Evolutionary conservation across 768 basidiomycete species (phyloP), one percentile per base, ranked within the genome.

Genomic region (Botryobasidium botryosum): DNA sequence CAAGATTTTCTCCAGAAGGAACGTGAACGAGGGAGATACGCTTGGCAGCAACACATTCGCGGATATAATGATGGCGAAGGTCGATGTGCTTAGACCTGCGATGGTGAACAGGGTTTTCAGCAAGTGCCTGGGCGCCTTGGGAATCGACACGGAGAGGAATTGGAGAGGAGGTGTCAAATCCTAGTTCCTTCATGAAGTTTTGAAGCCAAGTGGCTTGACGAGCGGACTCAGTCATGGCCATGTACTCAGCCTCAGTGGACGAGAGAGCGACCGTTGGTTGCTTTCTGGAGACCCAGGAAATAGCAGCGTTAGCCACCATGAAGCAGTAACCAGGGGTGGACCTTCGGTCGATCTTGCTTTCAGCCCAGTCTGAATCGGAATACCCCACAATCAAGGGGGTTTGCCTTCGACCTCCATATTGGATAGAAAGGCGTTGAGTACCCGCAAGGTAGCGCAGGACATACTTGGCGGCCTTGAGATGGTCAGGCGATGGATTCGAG

Each of bases 211-310:
- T 35, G 1, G 48, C 49, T 41, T 59, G 52, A 28, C 49, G 33
- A 0, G 48, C 44, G 5, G 54, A 54, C 21, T 53, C 47, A 1
- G 51, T 18, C 10, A 44, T 46, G 3, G 53, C 55, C 20, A 61
- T 50, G 41, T 54, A 57, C 51, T 61, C 59, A 1, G 58, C 58
- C 44, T 61, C 53, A 13, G 55, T 55, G 13, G 55, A 55, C 5
- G 58, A 61, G 3, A 61, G 50, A 0, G 66, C 57, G 17, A 68
- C 62, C 32, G 61, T 51, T 0, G 53, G 13, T 54, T 72, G 70
- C 20, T 60, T 53, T 31, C 57, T 56, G 24, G 60, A 62, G 7
- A 32, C 44, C 68, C 68, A 70, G 18, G 48, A 53, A 12, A 71
- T 53, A 1, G 61, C 56, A 5, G 62, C 64, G 4, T 51, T 53